Base-by-base conservation (phyloP, 148 eudicot genomes). In the Pouteria glomerata region DNA sequence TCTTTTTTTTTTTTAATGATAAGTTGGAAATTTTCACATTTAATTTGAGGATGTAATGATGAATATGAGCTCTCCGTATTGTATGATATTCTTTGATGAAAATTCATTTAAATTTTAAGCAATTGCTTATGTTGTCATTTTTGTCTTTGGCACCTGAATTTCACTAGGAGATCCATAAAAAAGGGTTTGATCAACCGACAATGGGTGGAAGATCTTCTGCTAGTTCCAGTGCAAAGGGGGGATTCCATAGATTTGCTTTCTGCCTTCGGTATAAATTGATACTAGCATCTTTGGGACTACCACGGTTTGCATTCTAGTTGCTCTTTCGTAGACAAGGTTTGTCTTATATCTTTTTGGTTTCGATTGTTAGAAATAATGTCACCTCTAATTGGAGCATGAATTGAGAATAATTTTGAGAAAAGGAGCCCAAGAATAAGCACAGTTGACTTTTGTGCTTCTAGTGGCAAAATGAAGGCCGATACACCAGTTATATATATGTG, bases 161-260 rank as follows among this genome's bases (percentile, higher is more conserved):
- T 19, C 85, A 82, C 51, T 69, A 73, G 47, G 81, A 82, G 74
- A 69, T 79, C 76, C 85, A 76, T 65, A 82, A 53, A 74, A 56
- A 66, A 0, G 29, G 65, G 1, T 52, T 47, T 47, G 55, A 56
- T 42, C 82, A 82, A 48, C 74, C 47, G 47, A 79, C 65, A 35
- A 26, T 45, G 63, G 73, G 72, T 27, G 73, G 73, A 41, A 78
- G 75, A 23, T 27, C 82, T 58, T 76, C 82, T 57, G 52, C 79
- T 44, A 62, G 77, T 33, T 48, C 33, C 24, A 26, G 77, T 58
- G 47, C 79, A 2, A 76, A 59, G 85, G 85, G 79, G 75, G 53
- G 39, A 47, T 34, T 41, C 0, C 29, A 3, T 47, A 18, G 0
- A 23, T 58, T 4, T 76, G 51, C 23, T 19, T 23, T 63, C 21